Evolutionary conservation across 2,329 filamentous ascomycete species (phyloP), one percentile per base, ranked within the genome.

Genomic region (Lecanosticta acicola): DNA sequence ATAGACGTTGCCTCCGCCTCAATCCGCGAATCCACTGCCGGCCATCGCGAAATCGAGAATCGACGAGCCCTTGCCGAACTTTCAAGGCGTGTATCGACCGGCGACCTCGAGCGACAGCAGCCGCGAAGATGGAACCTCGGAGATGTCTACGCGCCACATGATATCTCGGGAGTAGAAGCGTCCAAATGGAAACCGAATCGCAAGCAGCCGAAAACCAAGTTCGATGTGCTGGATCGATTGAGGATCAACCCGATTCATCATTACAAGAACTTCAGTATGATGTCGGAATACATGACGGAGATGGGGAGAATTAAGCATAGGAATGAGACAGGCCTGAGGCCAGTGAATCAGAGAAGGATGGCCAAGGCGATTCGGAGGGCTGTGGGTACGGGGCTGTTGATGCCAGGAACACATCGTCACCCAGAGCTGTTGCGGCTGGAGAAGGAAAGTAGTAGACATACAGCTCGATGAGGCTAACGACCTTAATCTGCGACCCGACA

Each of bases 251-350:
- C 93, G 11, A 59, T 93, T 48, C 79, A 86, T 55, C 80, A 93
- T 70, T 98, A 97, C 70, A 88, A 89, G 89, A 98, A 98, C 70
- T 94, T 94, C 66, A 81, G 86, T 32, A 80, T 98, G 50, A 85
- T 97, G 69, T 85, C 85, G 24, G 89, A 96, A 66, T 96, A 85
- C 66, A 85, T 93, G 61, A 88, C 86, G 0, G 70, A 83, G 9
- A 86, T 87, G 71, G 93, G 91, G 41, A 81, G 89, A 49, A 96
- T 98, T 66, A 85, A 81, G 70, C 81, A 85, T 65, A 75, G 79
- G n/a, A 76, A 67, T 4, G 73, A 83, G 18, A 97, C 90, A 0
- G 88, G 87, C 11, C 73, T 98, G 50, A 79, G 87, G 46, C 85
- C 86, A 2, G 84, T 87, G 55, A 97, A 97, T 73, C 93, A 98